phyloP scores from a whole-genome alignment of 768 basidiomycete genomes.

The Galerina sulciceps region DNA sequence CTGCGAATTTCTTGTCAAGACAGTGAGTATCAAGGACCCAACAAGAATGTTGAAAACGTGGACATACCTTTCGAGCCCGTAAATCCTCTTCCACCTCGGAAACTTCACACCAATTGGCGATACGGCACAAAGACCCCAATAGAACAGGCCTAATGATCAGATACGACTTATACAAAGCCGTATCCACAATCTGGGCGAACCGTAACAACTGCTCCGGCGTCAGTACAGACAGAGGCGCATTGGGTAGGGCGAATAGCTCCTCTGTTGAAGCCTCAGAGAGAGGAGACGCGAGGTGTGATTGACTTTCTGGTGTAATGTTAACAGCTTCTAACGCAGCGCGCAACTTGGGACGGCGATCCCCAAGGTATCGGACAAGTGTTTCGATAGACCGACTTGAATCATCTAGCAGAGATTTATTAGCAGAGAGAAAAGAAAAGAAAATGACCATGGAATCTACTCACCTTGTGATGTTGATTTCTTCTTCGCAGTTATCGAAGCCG shows the following conservation, averaged over 20 bases:
- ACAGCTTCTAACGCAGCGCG: conserved; percentile 74
- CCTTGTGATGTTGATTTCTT: conserved; percentile 39
- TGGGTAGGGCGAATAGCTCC: conserved; percentile 81
- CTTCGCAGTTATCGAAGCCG: conserved; percentile 49
- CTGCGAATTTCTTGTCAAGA: conserved; percentile 77
- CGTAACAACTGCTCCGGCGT: conserved; percentile 85
- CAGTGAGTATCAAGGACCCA: not conserved
- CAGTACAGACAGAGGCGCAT: conserved; percentile 69
- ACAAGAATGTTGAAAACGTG: conserved; percentile 16
- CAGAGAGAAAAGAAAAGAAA: not conserved
- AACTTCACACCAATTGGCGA: conserved; percentile 98
- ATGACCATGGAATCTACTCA: conserved; percentile 13
- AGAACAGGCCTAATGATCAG: conserved; percentile 80
- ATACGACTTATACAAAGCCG: conserved; percentile 93
- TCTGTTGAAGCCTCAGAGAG: conserved; percentile 75
- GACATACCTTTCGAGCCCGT: conserved; percentile 68
- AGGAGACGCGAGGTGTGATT: conserved; percentile 68
- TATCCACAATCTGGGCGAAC: conserved; percentile 93
- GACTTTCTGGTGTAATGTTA: conserved; percentile 65
- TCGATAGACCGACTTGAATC: conserved; percentile 78
- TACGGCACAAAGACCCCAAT: conserved; percentile 84
- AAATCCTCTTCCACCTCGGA: conserved; percentile 78
- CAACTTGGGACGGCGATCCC: conserved; percentile 89
- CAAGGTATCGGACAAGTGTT: conserved; percentile 83
- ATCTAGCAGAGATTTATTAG: conserved; percentile 40